Evolutionary conservation across 2,329 filamentous ascomycete species (phyloP).

Genomic region (Ophiostoma sp.): DNA sequence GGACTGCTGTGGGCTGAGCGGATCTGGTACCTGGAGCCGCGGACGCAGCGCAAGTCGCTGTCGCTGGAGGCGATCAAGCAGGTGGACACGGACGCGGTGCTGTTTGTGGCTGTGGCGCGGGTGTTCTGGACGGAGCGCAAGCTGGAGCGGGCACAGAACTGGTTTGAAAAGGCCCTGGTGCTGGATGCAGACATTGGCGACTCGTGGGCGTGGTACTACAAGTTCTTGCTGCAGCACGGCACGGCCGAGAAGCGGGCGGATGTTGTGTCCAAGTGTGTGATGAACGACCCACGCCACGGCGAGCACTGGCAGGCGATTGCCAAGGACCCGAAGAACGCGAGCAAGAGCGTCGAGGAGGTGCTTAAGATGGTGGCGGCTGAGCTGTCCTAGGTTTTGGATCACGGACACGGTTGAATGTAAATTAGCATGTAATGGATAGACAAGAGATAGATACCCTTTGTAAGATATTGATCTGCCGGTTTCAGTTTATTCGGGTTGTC

Average conservation of each 20-base stretch:
- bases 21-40: constrained; percentile 88
- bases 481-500: background rate
- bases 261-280: constrained; percentile 71
- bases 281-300: constrained; percentile 84
- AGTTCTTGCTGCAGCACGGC: constrained; percentile 86
- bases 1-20: constrained; percentile 89
- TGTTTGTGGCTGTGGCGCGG: constrained; percentile 87
- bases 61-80: constrained; percentile 94
- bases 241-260: constrained; percentile 88
- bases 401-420: background rate
- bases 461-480: constrained; percentile 12
- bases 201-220: constrained; percentile 97
- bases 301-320: constrained; percentile 83
- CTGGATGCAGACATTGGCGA: constrained; percentile 84
- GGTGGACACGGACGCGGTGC: constrained; percentile 81
- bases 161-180: constrained; percentile 95
- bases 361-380: constrained; percentile 67
- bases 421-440: constrained; percentile 17
- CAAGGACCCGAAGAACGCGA: constrained; percentile 79
- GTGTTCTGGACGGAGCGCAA: constrained; percentile 94
- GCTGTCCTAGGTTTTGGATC: constrained; percentile 26
- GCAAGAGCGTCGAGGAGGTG: constrained; percentile 71
- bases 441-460: constrained; percentile 21
- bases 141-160: constrained; percentile 88
- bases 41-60: constrained; percentile 87